Conservation (phyloP, 2,329 filamentous ascomycete species). For the Diaporthe sp. region DNA sequence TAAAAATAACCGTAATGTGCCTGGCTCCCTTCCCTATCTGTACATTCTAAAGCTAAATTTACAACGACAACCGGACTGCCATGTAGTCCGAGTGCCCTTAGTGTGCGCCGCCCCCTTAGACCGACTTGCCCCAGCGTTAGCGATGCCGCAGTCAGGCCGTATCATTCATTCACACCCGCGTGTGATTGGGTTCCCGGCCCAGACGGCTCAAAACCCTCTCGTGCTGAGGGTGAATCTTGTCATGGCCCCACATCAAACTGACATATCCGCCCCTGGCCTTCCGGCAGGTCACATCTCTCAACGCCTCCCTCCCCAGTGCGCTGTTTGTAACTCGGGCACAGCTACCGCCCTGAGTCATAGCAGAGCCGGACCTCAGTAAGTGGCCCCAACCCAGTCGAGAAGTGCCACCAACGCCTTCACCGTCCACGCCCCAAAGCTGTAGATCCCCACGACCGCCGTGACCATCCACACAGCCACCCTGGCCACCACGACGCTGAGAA, state of each 20-base stretch:
- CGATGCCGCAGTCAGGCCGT: background rate
- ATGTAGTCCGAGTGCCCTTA: background rate
- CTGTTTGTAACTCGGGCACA: background rate
- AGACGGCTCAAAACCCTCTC: background rate
- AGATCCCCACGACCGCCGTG: constrained; percentile 23
- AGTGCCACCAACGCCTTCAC: constrained; percentile 26
- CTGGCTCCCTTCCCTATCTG: background rate
- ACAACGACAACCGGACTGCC: background rate
- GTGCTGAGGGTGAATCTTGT: background rate
- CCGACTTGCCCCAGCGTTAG: background rate
- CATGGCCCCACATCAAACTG: background rate
- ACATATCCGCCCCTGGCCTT: background rate
- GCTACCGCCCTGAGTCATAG: too few species aligned
- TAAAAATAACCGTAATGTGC: background rate
- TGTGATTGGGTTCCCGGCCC: background rate
- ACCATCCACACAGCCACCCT: constrained; percentile 23
- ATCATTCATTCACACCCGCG: background rate
- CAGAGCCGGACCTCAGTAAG: constrained; percentile 24
- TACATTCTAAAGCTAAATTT: constrained; percentile 1
- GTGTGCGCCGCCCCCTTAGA: background rate
- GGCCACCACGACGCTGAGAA: constrained; percentile 24
- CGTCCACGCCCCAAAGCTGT: constrained; percentile 30
- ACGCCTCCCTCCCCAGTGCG: background rate
- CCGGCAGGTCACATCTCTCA: background rate
- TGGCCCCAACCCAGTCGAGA: constrained; percentile 33